Evolutionary conservation across 2,329 filamentous ascomycete species (phyloP), one percentile per base, ranked within the genome.

Genomic region (Ramularia collo-cygni): DNA sequence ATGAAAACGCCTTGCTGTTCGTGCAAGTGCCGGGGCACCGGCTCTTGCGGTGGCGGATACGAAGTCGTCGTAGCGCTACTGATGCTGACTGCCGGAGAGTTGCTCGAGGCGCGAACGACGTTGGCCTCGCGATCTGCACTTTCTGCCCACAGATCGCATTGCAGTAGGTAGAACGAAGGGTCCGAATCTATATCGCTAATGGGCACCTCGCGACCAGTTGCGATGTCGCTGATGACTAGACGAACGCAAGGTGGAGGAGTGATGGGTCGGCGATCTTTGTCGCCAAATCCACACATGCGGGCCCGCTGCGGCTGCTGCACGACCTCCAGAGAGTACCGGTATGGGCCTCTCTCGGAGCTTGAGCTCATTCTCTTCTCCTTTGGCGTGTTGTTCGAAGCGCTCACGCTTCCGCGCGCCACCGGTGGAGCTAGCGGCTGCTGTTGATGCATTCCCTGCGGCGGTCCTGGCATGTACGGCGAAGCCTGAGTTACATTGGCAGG

Each of bases 281-380:
- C 92, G 47, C 92, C 92, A 67, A 96, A 98, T 6, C 92, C 92
- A 68, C 92, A 98, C 92, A 96, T 96, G 46, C 92, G 85, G 51
- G 92, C 92, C 55, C 92, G 80, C 55, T 86, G 75, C 36, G 92
- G 92, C 64, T 96, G 88, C 68, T 98, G 92, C 51, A 85, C 80
- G 44, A 95, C 86, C 32, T 49, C 34, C 12, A 61, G 44, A n/a
- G 46, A 45, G 44, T 57, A 61, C 17, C 37, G 43, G 37, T 56
- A 54, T 9, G 50, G 47, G 14, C 50, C 39, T 27, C 46, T 33
- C 26, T 37, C 37, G 8, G 34, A 40, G 35, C 37, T 40, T 4
- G 36, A 39, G 4, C 37, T 43, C 46, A 50, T 45, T 35, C 47
- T 47, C 35, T 47, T 50, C 12, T 47, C 43, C 24, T 36, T 40